Evolutionary conservation across 1,284 basidiomycete genomes (phyloP), one percentile per base, ranked within the genome.

Genomic region (Cryptococcus jaspeensis): DNA sequence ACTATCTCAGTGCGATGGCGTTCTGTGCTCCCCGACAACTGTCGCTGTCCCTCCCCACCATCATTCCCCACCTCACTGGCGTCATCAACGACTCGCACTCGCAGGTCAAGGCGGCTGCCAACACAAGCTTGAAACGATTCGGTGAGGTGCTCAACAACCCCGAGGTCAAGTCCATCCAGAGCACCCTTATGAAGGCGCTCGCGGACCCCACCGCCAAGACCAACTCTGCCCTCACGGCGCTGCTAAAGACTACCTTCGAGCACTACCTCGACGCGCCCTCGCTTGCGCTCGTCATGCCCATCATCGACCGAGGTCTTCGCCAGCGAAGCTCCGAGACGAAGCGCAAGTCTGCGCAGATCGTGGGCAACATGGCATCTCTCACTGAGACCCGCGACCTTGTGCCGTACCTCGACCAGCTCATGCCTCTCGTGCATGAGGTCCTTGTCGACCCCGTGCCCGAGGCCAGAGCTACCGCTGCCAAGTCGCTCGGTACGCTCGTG

Each of bases 241-340:
- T 99, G 38, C 82, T 99, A 59, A 92, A 92, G 76, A 98, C 92
- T 9, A 92, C 92, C 7, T 99, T 99, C 78, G 90, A 93, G 78
- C 96, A 99, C 74, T 98, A 97, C 72, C 95, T 99, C 65, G 96
- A 99, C 69, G 90, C 94, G 50, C 96, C 96, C 0, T 99, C 96
- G 3, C 81, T 99, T n/a, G 96, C 96, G 18, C 80, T 99, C 67
- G 91, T 99, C 54, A 86, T 99, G 61, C 96, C 96, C 2, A 96
- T 99, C 70, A 83, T 99, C 57, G 94, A 98, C 69, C 84, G 95
- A 53, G 96, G 96, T 54, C 81, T 99, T 43, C 84, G 87, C 61
- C 94, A 98, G 74, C 86, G 96, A 55, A 87, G 90, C 20, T 90
- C 96, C 0, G 91, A 96, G 53, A 89, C 88, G 13, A 98, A 99